Evolutionary conservation across 225 moss, liverwort and hornwort species (phyloP).

Genomic region (Marchantia polymorpha): DNA sequence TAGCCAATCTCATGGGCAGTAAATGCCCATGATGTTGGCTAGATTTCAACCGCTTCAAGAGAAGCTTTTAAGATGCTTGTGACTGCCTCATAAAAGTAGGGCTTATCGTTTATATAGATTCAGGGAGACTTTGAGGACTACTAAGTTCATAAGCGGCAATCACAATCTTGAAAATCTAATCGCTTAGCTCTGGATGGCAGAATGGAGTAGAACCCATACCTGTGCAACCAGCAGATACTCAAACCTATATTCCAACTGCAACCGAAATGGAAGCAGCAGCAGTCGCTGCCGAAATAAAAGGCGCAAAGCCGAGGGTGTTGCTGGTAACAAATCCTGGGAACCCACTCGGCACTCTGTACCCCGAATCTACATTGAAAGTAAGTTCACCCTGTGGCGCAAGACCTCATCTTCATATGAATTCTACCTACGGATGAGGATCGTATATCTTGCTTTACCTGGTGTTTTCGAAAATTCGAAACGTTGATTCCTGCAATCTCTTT

Average conservation of each 20-base stretch:
- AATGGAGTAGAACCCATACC: constrained; percentile 94
- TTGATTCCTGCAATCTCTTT: no score
- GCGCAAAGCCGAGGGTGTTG: constrained; percentile 61
- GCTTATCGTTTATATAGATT: no score
- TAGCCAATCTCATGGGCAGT: neutral
- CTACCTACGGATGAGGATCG: neutral
- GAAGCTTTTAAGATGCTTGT: no score
- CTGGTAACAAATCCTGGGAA: constrained; percentile 95
- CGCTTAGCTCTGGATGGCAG: constrained; percentile 34
- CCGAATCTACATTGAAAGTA: constrained; percentile 91
- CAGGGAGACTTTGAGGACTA: neutral
- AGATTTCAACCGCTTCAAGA: no score
- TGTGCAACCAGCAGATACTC: constrained; percentile 76
- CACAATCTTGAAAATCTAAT: neutral
- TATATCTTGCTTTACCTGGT: neutral
- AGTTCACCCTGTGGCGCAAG: neutral
- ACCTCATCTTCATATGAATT: neutral
- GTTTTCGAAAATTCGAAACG: neutral
- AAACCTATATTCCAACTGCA: constrained; percentile 81
- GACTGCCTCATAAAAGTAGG: no score
- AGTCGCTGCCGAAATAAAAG: constrained; percentile 62
- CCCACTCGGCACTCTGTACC: constrained; percentile 94
- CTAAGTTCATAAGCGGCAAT: neutral
- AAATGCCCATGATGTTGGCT: neutral
- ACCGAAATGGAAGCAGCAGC: constrained; percentile 86